These are phyloP conservation scores for Viridothelium virens DNA, from an alignment of 495 filamentous ascomycete species.

Conservation along the genomic window DNA sequence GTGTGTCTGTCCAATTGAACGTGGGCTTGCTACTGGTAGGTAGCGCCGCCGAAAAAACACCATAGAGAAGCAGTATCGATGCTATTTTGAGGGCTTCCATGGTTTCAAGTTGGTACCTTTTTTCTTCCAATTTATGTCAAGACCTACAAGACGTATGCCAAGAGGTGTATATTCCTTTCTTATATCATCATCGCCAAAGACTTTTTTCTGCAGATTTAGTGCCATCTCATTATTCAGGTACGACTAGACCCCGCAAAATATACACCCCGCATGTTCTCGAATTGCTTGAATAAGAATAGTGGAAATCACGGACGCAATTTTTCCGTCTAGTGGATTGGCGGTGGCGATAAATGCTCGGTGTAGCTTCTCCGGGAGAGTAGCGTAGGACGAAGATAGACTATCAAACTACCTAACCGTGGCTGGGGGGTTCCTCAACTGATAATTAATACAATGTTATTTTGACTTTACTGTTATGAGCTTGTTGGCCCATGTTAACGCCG, in stretches of 20 bases:
- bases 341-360: background rate
- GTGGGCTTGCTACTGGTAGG: conserved; percentile 11
- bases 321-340: background rate
- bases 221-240: background rate
- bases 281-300: background rate
- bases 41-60: background rate
- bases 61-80: background rate
- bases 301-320: background rate
- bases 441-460: too few relatives aligned
- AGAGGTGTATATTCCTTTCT: too few relatives aligned
- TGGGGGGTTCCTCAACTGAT: too few relatives aligned
- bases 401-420: too few relatives aligned
- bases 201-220: background rate
- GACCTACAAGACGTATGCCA: too few relatives aligned
- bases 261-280: conserved; percentile 1
- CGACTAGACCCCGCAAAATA: background rate
- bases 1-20: background rate
- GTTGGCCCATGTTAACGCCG: too few relatives aligned
- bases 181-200: too few relatives aligned
- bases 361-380: background rate
- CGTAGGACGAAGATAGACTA: too few relatives aligned
- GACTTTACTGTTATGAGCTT: too few relatives aligned
- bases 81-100: background rate
- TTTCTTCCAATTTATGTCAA: too few relatives aligned
- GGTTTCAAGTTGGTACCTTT: background rate